These are phyloP conservation scores for Ophiostoma piceae DNA, from an alignment of 2,329 filamentous ascomycete genomes.

Conservation along the genomic window DNA sequence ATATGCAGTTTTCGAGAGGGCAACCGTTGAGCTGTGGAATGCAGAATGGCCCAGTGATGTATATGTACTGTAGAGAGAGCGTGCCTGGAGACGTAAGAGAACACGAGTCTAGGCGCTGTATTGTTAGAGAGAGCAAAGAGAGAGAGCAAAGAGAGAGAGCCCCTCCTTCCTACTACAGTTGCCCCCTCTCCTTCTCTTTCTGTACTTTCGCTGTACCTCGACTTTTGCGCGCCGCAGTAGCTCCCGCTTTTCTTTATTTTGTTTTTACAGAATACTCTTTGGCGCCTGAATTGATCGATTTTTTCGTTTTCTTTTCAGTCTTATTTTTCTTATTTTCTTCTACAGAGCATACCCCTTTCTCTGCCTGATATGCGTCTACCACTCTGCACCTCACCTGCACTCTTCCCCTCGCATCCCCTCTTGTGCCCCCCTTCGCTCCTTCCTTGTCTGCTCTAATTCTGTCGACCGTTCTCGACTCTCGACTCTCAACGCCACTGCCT, in stretches of 20 bases:
- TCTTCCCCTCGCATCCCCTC: background rate
- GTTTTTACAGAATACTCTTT: background rate
- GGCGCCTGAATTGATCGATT: background rate
- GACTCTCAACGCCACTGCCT: background rate
- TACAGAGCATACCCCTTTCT: background rate
- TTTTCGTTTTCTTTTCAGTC: background rate
- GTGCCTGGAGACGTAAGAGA: background rate
- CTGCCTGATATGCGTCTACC: background rate
- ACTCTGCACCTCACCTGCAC: background rate
- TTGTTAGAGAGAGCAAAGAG: no score
- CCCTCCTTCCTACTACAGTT: background rate
- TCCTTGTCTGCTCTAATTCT: constrained; percentile 4
- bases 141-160: background rate
- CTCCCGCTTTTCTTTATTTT: background rate
- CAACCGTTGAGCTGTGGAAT: background rate
- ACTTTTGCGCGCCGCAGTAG: background rate
- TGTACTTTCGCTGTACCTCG: background rate
- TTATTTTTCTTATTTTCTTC: background rate
- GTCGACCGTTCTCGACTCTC: background rate
- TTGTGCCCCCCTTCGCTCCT: constrained; percentile 12
- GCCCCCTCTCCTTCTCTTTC: background rate
- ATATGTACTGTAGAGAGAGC: background rate
- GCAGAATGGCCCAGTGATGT: background rate
- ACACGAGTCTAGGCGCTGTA: constrained; percentile 2
- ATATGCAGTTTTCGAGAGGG: constrained; percentile 6